Evolutionary conservation across 2,329 filamentous ascomycete species (phyloP).

Genomic region (Phyllachora maydis): DNA sequence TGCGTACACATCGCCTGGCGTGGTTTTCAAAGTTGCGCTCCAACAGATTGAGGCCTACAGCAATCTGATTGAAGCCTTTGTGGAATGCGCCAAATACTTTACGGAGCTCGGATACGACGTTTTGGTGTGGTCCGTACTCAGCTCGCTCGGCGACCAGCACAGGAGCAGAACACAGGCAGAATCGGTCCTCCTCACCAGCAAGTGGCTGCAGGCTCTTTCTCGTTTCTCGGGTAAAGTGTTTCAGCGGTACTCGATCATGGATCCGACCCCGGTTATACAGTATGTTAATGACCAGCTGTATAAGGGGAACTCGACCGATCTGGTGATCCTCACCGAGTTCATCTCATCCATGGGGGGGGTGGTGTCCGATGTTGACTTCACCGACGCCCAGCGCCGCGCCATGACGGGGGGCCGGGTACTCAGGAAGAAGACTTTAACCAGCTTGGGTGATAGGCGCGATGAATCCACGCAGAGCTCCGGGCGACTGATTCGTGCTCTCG

Average conservation of each 20-base stretch:
- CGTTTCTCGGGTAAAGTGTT: slow-evolving; percentile 85
- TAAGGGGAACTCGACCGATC: slow-evolving; percentile 66
- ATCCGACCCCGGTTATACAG: slow-evolving; percentile 66
- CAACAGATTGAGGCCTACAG: slow-evolving; percentile 85
- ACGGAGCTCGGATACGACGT: slow-evolving; percentile 86
- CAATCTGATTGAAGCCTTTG: slow-evolving; percentile 85
- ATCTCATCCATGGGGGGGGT: slow-evolving; percentile 89
- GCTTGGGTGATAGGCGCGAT: slow-evolving; percentile 65
- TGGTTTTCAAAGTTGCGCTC: slow-evolving; percentile 78
- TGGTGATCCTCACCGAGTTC: slow-evolving; percentile 80
- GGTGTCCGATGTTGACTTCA: slow-evolving; percentile 69
- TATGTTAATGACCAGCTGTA: slow-evolving; percentile 76
- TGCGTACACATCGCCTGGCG: slow-evolving; percentile 74
- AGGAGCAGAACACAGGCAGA: slow-evolving; percentile 41
- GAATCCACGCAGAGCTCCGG: slow-evolving; percentile 55
- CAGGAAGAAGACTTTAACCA: slow-evolving; percentile 59
- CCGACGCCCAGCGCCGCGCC: slow-evolving; percentile 66
- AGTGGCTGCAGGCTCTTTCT: slow-evolving; percentile 79
- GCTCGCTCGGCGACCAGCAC: slow-evolving; percentile 39
- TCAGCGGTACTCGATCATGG: slow-evolving; percentile 65
- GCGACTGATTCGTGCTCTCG: slow-evolving; percentile 60
- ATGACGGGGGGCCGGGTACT: slow-evolving; percentile 74
- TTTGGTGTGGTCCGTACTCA: slow-evolving; percentile 80
- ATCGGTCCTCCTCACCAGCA: slow-evolving; percentile 56
- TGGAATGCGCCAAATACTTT: slow-evolving; percentile 88